Evolutionary conservation across 306 rosid species (phyloP), one percentile per base, ranked within the genome.

Genomic region (Vigna reflexopilosa): DNA sequence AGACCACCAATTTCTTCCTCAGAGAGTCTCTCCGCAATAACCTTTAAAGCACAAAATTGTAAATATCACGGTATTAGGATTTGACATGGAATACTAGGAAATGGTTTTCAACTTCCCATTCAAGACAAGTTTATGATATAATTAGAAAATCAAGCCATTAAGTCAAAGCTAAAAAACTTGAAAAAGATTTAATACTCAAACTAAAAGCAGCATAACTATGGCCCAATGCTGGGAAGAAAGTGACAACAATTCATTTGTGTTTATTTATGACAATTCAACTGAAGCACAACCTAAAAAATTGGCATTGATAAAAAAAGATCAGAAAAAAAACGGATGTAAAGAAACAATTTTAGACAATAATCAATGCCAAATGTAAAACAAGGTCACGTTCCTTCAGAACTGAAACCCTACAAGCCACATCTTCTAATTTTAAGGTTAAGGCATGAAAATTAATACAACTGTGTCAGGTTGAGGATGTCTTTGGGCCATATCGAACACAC

Each of bases 1-100:
- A 88, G 54, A 38, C 90, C 92, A n/a, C 87, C 92, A 34, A 88
- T 86, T 84, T 88, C 92, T 86, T 88, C 92, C 82, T 86, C 88
- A 19, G 90, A 86, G 20, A 88, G 92, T 51, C 76, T 86, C 79
- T 88, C 90, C 7, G 87, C 92, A 64, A 86, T 86, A 59, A 88
- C 90, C 90, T 88, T 67, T 20, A 22, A 19, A 72, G 52, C 17
- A 57, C 82, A 74, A 56, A 56, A 9, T 38, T 40, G 45, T 8
- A 40, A 40, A 40, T 2, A 47, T 28, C 56, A 3, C 13, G 4
- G 54, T 51, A 61, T 67, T 13, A 72, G 57, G 63, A 70, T 70
- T 67, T 47, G 36, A 28, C 32, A 44, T 5, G 9, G 17, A 82
- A 75, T 19, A 58, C 62, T 59, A 28, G 19, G 61, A 83, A 28